phyloP scores from a whole-genome alignment of 768 basidiomycete genomes.

The Erythrobasidium yunnanense region DNA sequence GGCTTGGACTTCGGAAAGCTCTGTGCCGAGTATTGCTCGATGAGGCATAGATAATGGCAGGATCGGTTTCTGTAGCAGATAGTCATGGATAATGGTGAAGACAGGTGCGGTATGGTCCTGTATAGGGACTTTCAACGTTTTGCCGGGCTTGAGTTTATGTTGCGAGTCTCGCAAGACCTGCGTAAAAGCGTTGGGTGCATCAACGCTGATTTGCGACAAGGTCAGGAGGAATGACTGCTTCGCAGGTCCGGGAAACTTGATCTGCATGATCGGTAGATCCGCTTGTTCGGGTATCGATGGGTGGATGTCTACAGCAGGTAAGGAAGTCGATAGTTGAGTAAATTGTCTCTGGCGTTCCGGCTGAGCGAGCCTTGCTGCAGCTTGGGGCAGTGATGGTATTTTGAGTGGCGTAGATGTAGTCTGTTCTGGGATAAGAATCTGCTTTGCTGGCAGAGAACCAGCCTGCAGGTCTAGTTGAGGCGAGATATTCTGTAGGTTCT shows the following conservation, averaged over 20 bases:
- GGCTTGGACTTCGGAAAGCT: background rate
- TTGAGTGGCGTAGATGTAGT: too few relatives aligned
- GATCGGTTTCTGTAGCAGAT: background rate
- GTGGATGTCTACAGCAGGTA: too few relatives aligned
- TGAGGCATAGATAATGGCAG: background rate
- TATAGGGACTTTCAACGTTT: background rate
- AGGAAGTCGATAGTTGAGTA: too few relatives aligned
- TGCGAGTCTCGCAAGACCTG: background rate
- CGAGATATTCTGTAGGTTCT: too few relatives aligned
- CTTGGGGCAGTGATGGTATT: too few relatives aligned
- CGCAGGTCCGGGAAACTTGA: background rate
- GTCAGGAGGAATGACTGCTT: background rate
- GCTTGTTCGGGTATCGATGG: too few relatives aligned
- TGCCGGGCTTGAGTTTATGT: background rate
- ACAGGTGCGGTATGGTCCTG: background rate
- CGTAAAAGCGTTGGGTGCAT: background rate
- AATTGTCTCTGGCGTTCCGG: too few relatives aligned
- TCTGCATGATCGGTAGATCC: background rate
- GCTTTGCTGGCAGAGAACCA: too few relatives aligned
- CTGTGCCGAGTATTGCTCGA: background rate
- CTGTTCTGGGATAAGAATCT: too few relatives aligned
- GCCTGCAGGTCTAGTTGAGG: too few relatives aligned
- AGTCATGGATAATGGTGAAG: background rate
- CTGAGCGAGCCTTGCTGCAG: too few relatives aligned
- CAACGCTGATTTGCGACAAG: background rate